Conservation (phyloP, 1,139 yeast genomes). For the Sugiyamaella sp. region DNA sequence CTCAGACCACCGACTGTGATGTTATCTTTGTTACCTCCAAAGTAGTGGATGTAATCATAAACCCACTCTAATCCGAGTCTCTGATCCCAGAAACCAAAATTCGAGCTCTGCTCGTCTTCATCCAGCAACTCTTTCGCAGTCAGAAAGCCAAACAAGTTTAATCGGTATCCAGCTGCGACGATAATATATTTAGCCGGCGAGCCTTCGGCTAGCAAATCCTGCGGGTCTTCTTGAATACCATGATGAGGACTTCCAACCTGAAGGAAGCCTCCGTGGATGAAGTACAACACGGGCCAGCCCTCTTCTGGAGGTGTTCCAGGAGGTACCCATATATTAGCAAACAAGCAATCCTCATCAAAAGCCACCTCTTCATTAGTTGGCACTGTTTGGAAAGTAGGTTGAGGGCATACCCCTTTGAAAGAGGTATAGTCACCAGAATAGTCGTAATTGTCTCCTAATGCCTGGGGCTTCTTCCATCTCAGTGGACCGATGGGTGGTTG, state of each 20-base stretch:
- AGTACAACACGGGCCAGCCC: conserved; percentile 49
- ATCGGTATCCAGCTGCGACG: conserved; percentile 47
- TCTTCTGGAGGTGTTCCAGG: conserved; percentile 40
- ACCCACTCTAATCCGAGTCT: conserved; percentile 43
- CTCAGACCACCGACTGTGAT: conserved; percentile 46
- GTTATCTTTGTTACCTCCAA: conserved; percentile 48
- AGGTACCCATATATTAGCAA: conserved; percentile 49
- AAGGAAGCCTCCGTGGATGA: conserved; percentile 49
- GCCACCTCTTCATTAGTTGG: conserved; percentile 37
- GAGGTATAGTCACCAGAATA: conserved; percentile 45
- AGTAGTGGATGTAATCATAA: conserved; percentile 37
- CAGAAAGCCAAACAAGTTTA: conserved; percentile 48
- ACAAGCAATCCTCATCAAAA: conserved; percentile 45
- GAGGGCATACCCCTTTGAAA: conserved; percentile 44
- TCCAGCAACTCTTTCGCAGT: conserved; percentile 39
- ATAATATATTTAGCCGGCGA: conserved; percentile 42
- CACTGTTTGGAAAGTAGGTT: conserved; percentile 35
- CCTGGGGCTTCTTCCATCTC: conserved; percentile 39
- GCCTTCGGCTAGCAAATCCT: conserved; percentile 35
- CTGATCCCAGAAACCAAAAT: conserved; percentile 51
- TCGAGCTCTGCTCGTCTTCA: conserved; percentile 39
- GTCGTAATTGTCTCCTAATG: conserved; percentile 41
- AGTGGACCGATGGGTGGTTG: conserved; percentile 36
- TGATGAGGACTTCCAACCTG: conserved; percentile 45
- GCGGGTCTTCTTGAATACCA: conserved; percentile 37